These are phyloP conservation scores for Candida andamanensis DNA, from an alignment of 805 yeast species.

Conservation along the genomic window DNA sequence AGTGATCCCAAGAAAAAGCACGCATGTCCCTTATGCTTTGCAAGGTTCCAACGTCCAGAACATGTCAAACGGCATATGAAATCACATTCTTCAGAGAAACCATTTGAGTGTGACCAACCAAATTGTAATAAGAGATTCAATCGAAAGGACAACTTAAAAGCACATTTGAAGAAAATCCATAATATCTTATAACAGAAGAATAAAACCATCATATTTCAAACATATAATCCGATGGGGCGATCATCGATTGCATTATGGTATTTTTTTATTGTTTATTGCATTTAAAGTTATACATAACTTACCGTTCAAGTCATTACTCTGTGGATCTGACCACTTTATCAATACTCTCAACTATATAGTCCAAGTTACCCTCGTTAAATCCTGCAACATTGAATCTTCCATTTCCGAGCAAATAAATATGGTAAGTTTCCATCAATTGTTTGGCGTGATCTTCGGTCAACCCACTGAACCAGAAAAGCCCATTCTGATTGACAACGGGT, in stretches of 20 bases:
- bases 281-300: too few relatives aligned
- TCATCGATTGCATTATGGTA: too few relatives aligned
- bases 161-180: conserved; percentile 60
- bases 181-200: too few relatives aligned
- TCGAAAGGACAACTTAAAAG: conserved; percentile 56
- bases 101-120: conserved; percentile 48
- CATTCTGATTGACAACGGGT: conserved; percentile 30
- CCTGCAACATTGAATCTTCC: conserved; percentile 46
- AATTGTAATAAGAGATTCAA: conserved; percentile 54
- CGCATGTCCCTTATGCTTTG: conserved; percentile 59
- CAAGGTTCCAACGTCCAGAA: conserved; percentile 64
- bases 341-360: conserved; percentile 29
- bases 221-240: too few relatives aligned
- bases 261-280: too few relatives aligned
- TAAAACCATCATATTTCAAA: too few relatives aligned
- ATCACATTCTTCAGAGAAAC: conserved; percentile 54
- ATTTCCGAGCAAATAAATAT: conserved; percentile 32
- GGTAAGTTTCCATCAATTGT: conserved; percentile 27
- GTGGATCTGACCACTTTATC: conserved; percentile 35
- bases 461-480: conserved; percentile 43
- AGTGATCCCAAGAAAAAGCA: conserved; percentile 51
- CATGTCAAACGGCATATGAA: conserved; percentile 65
- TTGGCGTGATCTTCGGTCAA: conserved; percentile 29
- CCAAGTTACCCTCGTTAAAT: conserved; percentile 34
- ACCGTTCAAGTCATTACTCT: too few relatives aligned